Conservation (phyloP, 768 basidiomycete species). For the Pleurotus salmoneostramineus region DNA sequence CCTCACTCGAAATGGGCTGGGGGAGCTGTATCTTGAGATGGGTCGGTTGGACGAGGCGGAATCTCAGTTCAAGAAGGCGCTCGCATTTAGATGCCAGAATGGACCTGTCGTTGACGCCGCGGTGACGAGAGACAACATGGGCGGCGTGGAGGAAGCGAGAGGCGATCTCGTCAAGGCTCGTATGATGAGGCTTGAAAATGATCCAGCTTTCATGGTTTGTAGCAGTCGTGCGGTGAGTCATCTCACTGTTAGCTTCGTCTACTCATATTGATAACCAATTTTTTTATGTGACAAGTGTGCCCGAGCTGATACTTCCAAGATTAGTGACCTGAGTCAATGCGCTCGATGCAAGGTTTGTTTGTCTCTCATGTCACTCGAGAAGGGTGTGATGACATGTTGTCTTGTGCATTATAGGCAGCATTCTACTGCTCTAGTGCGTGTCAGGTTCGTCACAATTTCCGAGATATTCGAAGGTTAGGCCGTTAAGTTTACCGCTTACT, state of each 20-base stretch:
- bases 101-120: conserved; percentile 15
- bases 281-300: background rate
- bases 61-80: conserved; percentile 28
- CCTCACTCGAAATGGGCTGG: conserved; percentile 27
- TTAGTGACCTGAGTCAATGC: background rate
- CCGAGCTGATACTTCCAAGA: background rate
- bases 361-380: background rate
- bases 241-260: background rate
- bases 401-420: background rate
- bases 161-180: background rate
- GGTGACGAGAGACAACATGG: background rate
- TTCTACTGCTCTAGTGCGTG: background rate
- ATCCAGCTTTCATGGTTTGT: background rate
- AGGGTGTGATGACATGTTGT: too few species aligned
- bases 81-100: conserved; percentile 14
- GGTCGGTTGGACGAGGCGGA: conserved; percentile 32
- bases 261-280: background rate
- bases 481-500: background rate
- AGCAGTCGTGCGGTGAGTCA: background rate
- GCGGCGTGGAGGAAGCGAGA: background rate
- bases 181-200: background rate
- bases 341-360: background rate
- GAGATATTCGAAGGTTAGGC: background rate
- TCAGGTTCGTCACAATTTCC: background rate
- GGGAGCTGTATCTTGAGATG: conserved; percentile 28